Evolutionary conservation across 108 stramenopile genomes (phyloP).

Genomic region (Poteriospumella lacustris): DNA sequence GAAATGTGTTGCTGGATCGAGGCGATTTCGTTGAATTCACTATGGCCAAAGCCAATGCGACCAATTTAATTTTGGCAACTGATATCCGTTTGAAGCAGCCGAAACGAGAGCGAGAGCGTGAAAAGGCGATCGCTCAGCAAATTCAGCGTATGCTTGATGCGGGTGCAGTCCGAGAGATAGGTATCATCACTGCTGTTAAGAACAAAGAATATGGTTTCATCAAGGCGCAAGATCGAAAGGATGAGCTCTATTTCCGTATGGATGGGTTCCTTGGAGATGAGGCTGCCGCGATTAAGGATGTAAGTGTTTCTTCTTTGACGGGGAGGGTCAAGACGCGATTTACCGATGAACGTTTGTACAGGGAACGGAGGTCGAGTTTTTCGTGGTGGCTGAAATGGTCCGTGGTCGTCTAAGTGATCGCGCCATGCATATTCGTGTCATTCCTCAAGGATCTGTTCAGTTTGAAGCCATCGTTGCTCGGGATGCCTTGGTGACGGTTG

Average conservation of each 20-base stretch:
- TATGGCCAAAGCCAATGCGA: background rate
- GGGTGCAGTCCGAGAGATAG: background rate
- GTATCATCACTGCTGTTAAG: background rate
- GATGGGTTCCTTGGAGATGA: background rate
- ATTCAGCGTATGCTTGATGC: slow-evolving; percentile 3
- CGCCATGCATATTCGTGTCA: background rate
- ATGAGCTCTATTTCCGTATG: slow-evolving; percentile 8
- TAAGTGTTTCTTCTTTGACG: no score
- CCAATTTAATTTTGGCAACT: background rate
- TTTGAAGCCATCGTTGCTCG: slow-evolving; percentile 1
- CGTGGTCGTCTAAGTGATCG: slow-evolving; percentile 13
- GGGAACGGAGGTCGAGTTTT: slow-evolving; percentile 22
- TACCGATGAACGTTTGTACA: background rate
- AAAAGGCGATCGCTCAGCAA: background rate
- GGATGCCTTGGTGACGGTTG: background rate
- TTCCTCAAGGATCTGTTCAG: slow-evolving; percentile 19
- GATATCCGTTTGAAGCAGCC: background rate
- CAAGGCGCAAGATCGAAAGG: background rate
- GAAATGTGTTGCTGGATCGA: background rate
- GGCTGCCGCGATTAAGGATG: background rate
- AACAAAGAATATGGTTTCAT: slow-evolving; percentile 13
- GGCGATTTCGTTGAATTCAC: slow-evolving; percentile 8
- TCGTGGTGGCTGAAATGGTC: background rate
- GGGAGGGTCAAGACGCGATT: no score
- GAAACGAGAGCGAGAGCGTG: background rate